phyloP scores from a whole-genome alignment of 352 stramenopile species.

The Globisporangium parvum region DNA sequence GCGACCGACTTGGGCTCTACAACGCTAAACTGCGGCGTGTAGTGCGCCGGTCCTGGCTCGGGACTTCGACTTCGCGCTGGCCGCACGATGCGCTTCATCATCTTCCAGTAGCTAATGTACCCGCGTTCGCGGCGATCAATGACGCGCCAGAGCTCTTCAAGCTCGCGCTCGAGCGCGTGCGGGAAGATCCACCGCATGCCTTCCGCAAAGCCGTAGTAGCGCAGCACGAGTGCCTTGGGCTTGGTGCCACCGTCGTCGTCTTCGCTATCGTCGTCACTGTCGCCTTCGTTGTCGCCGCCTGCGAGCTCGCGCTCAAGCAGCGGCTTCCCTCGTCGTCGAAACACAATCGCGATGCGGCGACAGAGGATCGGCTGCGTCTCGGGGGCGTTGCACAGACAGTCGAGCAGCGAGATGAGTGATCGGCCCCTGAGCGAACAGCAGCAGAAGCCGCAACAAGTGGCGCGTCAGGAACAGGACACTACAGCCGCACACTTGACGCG shows the following conservation, averaged over 20 bases:
- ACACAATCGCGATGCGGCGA: conserved; percentile 45
- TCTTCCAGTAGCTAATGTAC: conserved; percentile 12
- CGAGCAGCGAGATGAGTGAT: conserved; percentile 38
- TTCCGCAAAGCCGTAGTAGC: conserved; percentile 30
- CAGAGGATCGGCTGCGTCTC: conserved; percentile 55
- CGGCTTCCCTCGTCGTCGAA: conserved; percentile 25
- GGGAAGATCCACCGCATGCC: conserved; percentile 52
- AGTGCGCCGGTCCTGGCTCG: conserved; percentile 64
- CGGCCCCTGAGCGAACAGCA: conserved; percentile 19
- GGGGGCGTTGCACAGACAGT: conserved; percentile 36
- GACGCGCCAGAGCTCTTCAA: conserved; percentile 52
- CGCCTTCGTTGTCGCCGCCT: background rate
- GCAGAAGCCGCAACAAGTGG: background rate
- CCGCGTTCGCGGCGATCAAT: conserved; percentile 15
- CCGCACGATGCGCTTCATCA: conserved; percentile 18
- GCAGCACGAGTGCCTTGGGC: conserved; percentile 11
- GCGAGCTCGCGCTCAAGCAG: conserved; percentile 6
- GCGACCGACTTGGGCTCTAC: conserved; percentile 30
- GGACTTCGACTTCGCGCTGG: conserved; percentile 39
- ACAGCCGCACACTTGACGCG: too few relatives aligned
- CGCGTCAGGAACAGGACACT: too few relatives aligned
- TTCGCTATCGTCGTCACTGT: conserved; percentile 1
- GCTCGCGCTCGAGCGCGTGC: conserved; percentile 33
- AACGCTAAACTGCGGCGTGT: conserved; percentile 41
- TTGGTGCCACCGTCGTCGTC: background rate